Conservation (phyloP, 1,139 yeast species). For the Geotrichum klebahnii region DNA sequence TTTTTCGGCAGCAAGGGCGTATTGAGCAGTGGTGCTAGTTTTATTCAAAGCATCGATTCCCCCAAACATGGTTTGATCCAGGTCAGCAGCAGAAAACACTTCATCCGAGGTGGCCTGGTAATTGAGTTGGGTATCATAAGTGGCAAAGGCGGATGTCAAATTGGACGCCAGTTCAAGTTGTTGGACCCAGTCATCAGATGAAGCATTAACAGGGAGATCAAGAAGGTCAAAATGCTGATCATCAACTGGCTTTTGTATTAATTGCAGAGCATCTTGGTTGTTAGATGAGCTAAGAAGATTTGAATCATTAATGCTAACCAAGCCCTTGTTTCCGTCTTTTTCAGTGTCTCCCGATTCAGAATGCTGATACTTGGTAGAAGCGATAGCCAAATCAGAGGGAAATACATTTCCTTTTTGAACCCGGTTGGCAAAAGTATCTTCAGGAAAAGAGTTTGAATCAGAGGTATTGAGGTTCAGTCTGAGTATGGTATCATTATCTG, state of each 20-base stretch:
- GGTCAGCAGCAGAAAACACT: constrained; percentile 34
- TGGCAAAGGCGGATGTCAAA: constrained; percentile 15
- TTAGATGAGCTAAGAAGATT: not conserved
- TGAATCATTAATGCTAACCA: not conserved
- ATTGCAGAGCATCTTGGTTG: not conserved
- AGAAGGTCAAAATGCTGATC: not conserved
- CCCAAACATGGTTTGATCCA: constrained; percentile 55
- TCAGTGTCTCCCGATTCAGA: constrained; percentile 7
- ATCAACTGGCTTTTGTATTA: not conserved
- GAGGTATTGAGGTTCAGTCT: constrained; percentile 2
- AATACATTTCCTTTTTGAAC: not conserved
- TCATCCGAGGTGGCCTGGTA: not conserved
- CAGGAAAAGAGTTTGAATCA: constrained; percentile 2
- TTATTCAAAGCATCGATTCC: constrained; percentile 36
- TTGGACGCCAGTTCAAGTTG: constrained; percentile 15
- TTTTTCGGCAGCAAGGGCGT: constrained; percentile 28
- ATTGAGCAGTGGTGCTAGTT: constrained; percentile 25
- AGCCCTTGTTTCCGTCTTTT: not conserved
- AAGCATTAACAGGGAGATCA: not conserved
- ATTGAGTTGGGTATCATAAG: not conserved
- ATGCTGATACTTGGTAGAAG: not conserved
- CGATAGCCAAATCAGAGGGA: not conserved
- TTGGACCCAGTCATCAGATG: constrained; percentile 16
- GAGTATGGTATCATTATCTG: not conserved
- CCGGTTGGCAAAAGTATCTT: constrained; percentile 10